Conservation (phyloP, 2,329 filamentous ascomycete species). For the Trichoderma citrinoviride region DNA sequence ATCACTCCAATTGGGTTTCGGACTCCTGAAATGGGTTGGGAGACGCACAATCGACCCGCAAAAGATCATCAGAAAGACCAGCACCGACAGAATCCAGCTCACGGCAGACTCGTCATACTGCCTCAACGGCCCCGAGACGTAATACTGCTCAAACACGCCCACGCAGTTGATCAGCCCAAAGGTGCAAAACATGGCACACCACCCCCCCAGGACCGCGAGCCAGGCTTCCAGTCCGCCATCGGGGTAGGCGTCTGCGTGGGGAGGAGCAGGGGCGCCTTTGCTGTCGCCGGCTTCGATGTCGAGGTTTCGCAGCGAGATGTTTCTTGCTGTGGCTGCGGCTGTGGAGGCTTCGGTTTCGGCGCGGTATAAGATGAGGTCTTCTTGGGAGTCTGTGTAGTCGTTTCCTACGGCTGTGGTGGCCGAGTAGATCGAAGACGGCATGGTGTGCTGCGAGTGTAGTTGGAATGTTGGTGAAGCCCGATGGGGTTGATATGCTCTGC, state of each 20-base stretch:
- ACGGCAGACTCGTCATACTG: conserved; percentile 51
- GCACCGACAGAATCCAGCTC: conserved; percentile 58
- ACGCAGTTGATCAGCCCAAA: conserved; percentile 46
- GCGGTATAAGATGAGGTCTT: not conserved
- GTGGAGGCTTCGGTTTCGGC: not conserved
- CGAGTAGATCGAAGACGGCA: not conserved
- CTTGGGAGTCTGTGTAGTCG: not conserved
- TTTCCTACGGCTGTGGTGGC: not conserved
- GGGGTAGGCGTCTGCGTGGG: conserved; percentile 51
- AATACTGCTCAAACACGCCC: conserved; percentile 60
- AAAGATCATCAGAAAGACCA: conserved; percentile 49
- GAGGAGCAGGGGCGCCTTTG: not conserved
- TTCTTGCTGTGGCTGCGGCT: not conserved
- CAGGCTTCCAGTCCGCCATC: conserved; percentile 59
- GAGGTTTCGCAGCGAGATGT: not conserved
- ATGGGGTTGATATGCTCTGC: too few species aligned
- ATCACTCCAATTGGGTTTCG: not conserved
- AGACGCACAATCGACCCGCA: conserved; percentile 45
- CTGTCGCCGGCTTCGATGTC: conserved; percentile 10
- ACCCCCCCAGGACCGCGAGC: conserved; percentile 52
- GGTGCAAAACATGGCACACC: conserved; percentile 44
- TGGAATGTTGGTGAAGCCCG: too few species aligned
- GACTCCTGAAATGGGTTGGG: too few species aligned
- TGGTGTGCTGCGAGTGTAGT: not conserved
- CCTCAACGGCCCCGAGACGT: conserved; percentile 47